These are phyloP conservation scores for Aquilaria sinensis DNA, from an alignment of 345 rosid species.

Conservation along the genomic window DNA sequence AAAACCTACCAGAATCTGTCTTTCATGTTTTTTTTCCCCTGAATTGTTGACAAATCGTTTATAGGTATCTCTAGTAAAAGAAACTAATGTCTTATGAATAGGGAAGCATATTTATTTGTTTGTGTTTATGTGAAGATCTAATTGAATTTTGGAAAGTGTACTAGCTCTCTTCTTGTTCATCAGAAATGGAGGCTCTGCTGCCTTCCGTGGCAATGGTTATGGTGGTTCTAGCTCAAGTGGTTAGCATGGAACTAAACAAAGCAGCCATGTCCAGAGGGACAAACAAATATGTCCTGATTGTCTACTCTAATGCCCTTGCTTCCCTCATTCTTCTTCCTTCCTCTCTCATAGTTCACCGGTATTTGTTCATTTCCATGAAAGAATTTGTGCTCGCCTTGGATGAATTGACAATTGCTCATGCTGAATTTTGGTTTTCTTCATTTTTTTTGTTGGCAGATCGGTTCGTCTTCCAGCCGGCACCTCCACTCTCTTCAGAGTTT, in stretches of 20 bases:
- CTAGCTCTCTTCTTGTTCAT: not conserved
- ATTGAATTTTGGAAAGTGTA: too few species aligned
- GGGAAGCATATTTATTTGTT: too few species aligned
- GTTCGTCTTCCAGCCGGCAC: conserved; percentile 19
- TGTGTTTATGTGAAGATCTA: too few species aligned
- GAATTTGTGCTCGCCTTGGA: not conserved
- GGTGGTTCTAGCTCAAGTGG: conserved; percentile 27
- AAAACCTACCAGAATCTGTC: too few species aligned
- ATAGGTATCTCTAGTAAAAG: too few species aligned
- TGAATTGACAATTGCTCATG: too few species aligned
- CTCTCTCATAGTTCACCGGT: conserved; percentile 41
- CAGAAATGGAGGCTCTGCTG: not conserved
- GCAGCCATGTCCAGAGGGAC: conserved; percentile 40
- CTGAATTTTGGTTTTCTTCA: not conserved
- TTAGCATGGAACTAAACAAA: conserved; percentile 26
- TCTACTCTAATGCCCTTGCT: conserved; percentile 35
- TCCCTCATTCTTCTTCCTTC: conserved; percentile 37
- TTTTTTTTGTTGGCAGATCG: conserved; percentile 16
- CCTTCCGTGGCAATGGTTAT: conserved; percentile 40
- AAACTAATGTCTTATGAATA: too few species aligned
- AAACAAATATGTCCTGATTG: conserved; percentile 36
- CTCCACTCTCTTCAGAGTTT: conserved; percentile 27
- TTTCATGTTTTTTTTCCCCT: too few species aligned
- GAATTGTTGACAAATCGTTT: too few species aligned
- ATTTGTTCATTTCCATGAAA: not conserved